These are phyloP conservation scores for Schrenkiella parvula DNA, from an alignment of 345 rosid species.

Conservation along the genomic window DNA sequence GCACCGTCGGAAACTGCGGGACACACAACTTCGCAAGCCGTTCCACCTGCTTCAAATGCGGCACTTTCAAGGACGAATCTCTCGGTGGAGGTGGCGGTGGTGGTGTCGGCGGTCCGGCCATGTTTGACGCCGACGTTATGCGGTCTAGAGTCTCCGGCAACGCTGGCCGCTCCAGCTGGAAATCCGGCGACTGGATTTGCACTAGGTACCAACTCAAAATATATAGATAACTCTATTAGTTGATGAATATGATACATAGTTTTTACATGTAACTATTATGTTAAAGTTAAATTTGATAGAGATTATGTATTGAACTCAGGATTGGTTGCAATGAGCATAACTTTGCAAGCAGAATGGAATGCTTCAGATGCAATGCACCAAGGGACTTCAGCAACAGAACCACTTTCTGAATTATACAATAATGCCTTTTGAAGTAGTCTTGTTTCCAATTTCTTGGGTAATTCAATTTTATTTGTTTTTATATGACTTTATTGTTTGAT, in stretches of 20 bases:
- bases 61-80: slow-evolving; percentile 65
- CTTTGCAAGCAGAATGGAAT: slow-evolving; percentile 89
- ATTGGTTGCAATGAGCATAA: slow-evolving; percentile 82
- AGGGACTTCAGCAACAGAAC: slow-evolving; percentile 51
- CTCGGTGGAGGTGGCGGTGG: slow-evolving; percentile 32
- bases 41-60: slow-evolving; percentile 88
- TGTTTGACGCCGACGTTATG: slow-evolving; percentile 43
- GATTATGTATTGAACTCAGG: slow-evolving; percentile 34
- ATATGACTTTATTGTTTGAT: background rate
- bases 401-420: slow-evolving; percentile 26
- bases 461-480: background rate
- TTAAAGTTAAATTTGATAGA: background rate
- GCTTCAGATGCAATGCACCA: slow-evolving; percentile 87
- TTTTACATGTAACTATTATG: background rate
- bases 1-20: slow-evolving; percentile 78
- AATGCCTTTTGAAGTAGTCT: slow-evolving; percentile 13
- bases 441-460: slow-evolving; percentile 31
- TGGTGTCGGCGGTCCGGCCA: slow-evolving; percentile 15
- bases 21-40: slow-evolving; percentile 93
- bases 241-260: background rate
- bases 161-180: slow-evolving; percentile 71
- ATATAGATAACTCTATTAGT: background rate
- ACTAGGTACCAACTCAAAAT: slow-evolving; percentile 43
- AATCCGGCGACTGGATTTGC: slow-evolving; percentile 93
- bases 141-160: slow-evolving; percentile 47